Percentiles rank a stretch among this genome's conserved stretches.
These are phyloP conservation scores for Zygosaccharomyces pseudobailii DNA, from an alignment of 1,139 yeast genomes.

Conservation along the genomic window DNA sequence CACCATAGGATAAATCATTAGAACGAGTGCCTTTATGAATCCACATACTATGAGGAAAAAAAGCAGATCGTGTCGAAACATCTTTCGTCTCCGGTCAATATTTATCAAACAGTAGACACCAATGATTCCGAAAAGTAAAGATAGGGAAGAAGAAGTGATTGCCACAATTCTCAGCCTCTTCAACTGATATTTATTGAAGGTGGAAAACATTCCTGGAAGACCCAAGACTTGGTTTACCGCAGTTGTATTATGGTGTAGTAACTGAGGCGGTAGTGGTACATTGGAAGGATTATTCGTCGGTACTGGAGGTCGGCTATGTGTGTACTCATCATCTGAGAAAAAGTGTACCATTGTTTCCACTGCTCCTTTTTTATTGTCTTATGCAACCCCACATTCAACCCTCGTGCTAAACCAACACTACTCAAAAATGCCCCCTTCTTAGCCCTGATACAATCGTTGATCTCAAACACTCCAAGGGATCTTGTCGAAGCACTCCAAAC, in stretches of 20 bases:
- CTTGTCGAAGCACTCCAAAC: neutral
- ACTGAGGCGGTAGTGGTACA: constrained; percentile 8
- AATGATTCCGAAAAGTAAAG: constrained; percentile 50
- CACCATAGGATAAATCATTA: constrained; percentile 61
- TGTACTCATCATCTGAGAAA: neutral
- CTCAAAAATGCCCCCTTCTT: neutral
- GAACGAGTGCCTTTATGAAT: constrained; percentile 64
- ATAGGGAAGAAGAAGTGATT: constrained; percentile 52
- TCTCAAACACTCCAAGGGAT: neutral
- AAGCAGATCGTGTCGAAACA: constrained; percentile 71
- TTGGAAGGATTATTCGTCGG: constrained; percentile 1
- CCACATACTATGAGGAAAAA: constrained; percentile 65
- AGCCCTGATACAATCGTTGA: neutral
- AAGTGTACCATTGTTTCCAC: neutral
- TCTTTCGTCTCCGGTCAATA: constrained; percentile 56
- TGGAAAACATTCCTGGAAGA: constrained; percentile 33
- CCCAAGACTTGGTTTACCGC: constrained; percentile 31
- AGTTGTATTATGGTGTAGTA: constrained; percentile 26
- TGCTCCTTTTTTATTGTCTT: neutral
- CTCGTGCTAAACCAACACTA: neutral
- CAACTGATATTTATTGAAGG: constrained; percentile 21
- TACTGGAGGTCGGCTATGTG: neutral
- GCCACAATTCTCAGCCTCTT: constrained; percentile 46
- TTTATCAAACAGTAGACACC: constrained; percentile 54
- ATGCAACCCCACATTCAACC: neutral